A percentile compares a stretch with the other conserved stretches of the same genome.
phyloP scores from a whole-genome alignment of 176 grass and related monocot species.

The Oryza officinalis region DNA sequence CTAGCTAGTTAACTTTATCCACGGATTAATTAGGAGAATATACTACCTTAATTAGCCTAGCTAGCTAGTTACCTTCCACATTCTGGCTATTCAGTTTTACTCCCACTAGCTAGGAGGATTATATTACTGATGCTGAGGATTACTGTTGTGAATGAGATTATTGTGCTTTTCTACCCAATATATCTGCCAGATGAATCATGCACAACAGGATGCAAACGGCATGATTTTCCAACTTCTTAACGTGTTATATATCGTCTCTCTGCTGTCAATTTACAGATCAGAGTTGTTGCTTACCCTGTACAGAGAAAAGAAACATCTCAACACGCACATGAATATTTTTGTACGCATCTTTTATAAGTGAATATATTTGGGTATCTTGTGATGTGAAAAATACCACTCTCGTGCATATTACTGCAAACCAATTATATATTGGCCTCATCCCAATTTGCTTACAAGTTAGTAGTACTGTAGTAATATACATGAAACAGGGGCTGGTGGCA shows the following conservation, averaged over 20 bases:
- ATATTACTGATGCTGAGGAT: too few relatives aligned
- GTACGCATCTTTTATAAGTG: neutral
- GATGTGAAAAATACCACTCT: neutral
- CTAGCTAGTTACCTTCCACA: neutral
- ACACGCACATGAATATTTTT: neutral
- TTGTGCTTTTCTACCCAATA: neutral
- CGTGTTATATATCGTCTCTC: too few relatives aligned
- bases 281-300: neutral
- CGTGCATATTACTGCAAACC: neutral
- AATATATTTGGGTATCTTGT: neutral
- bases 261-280: neutral
- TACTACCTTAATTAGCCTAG: neutral
- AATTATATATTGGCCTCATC: neutral
- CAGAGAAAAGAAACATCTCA: neutral
- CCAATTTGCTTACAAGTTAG: neutral
- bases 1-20: neutral
- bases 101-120: too few relatives aligned
- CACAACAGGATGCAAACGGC: neutral
- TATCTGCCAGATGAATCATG: neutral
- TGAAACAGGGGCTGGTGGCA: too few relatives aligned
- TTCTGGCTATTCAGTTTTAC: neutral
- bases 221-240: too few relatives aligned
- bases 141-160: neutral
- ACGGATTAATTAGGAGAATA: neutral
- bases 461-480: too few relatives aligned